phyloP scores from a whole-genome alignment of 768 basidiomycete species.

The Lentinula raphanica region DNA sequence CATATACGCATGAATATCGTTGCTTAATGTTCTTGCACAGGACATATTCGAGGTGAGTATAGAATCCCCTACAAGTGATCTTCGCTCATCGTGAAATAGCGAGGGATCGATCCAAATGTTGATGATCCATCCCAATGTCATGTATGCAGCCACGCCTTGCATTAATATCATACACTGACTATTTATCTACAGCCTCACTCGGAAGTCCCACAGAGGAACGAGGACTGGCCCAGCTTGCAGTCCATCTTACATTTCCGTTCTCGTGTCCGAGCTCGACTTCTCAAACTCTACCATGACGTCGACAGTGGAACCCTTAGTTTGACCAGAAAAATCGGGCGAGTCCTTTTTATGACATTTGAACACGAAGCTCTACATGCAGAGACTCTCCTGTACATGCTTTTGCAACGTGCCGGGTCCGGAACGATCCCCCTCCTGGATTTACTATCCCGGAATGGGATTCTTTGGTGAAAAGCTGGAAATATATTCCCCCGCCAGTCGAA shows the following conservation, averaged over 20 bases:
- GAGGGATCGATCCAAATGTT: conserved; percentile 94
- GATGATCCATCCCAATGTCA: conserved; percentile 86
- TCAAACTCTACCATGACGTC: conserved; percentile 68
- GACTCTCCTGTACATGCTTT: conserved; percentile 92
- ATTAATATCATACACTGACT: background rate
- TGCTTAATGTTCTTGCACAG: conserved; percentile 28
- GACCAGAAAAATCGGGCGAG: conserved; percentile 66
- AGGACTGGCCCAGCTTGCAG: conserved; percentile 80
- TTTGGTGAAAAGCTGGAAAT: conserved; percentile 44
- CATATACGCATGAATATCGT: conserved; percentile 5
- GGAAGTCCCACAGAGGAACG: conserved; percentile 70
- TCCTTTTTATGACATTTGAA: conserved; percentile 87
- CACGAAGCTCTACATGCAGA: conserved; percentile 90
- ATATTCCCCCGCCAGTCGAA: conserved; percentile 35
- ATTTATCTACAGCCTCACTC: conserved; percentile 71
- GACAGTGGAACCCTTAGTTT: conserved; percentile 43
- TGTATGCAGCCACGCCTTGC: conserved; percentile 31
- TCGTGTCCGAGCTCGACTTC: conserved; percentile 71
- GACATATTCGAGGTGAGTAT: conserved; percentile 66
- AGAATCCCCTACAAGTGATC: background rate
- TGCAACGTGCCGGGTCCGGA: conserved; percentile 74
- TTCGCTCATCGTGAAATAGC: conserved; percentile 35
- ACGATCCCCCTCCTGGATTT: conserved; percentile 79
- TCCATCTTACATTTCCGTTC: conserved; percentile 72
- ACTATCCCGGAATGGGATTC: conserved; percentile 65